Percentiles rank a stretch among this genome's conserved stretches.
phyloP scores from a whole-genome alignment of 129 eudicot species.

The Scalesia atractyloides region DNA sequence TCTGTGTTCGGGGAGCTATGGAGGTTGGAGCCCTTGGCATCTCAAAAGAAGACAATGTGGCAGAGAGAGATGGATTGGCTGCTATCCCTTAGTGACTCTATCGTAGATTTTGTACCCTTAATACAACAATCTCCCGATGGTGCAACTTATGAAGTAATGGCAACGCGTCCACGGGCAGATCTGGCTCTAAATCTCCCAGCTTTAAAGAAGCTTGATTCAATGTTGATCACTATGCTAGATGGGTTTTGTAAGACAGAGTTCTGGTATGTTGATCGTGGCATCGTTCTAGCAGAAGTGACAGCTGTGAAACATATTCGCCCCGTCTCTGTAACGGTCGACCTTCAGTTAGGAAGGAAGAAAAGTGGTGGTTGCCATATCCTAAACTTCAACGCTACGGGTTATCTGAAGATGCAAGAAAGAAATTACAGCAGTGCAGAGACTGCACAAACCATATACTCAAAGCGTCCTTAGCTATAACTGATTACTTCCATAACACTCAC shows the following conservation, averaged over 20 bases:
- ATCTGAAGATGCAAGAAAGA: slow-evolving; percentile 70
- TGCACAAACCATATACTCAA: slow-evolving; percentile 81
- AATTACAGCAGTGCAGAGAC: slow-evolving; percentile 71
- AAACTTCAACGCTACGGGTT: slow-evolving; percentile 68
- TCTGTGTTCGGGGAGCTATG: slow-evolving; percentile 80
- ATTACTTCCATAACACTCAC: too few relatives aligned
- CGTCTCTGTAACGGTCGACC: slow-evolving; percentile 51
- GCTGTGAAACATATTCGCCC: slow-evolving; percentile 38
- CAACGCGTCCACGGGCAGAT: slow-evolving; percentile 68
- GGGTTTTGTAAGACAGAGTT: slow-evolving; percentile 71
- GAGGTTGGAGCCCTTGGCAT: slow-evolving; percentile 82
- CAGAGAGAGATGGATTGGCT: slow-evolving; percentile 87
- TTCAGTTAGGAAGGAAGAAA: slow-evolving; percentile 76
- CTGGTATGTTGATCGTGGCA: slow-evolving; percentile 80
- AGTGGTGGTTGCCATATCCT: slow-evolving; percentile 88
- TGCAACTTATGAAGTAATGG: slow-evolving; percentile 79
- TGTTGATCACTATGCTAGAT: slow-evolving; percentile 67
- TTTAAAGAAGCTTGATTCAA: slow-evolving; percentile 70
- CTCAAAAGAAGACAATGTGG: slow-evolving; percentile 80
- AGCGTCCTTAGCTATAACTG: slow-evolving; percentile 79
- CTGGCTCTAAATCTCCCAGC: slow-evolving; percentile 68
- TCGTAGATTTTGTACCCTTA: slow-evolving; percentile 76
- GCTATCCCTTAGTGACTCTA: slow-evolving; percentile 66
- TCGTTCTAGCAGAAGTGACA: slow-evolving; percentile 44
- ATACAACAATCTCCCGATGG: slow-evolving; percentile 67